A percentile compares a stretch with the other conserved stretches of the same genome.
phyloP scores from a whole-genome alignment of 2,329 filamentous ascomycete genomes.

The Claviceps capensis region DNA sequence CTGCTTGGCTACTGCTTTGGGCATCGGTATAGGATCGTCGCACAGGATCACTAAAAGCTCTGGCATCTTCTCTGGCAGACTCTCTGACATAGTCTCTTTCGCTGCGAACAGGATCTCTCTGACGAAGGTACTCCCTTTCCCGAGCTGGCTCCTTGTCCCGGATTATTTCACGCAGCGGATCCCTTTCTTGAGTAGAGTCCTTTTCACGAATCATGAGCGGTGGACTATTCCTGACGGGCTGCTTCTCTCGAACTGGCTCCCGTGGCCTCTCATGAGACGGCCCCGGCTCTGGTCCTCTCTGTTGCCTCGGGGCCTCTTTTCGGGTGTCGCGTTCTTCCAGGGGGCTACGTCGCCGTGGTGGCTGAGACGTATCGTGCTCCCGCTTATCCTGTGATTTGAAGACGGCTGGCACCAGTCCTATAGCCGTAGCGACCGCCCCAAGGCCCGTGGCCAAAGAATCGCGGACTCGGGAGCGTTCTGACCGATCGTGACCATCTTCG shows the following conservation, averaged over 20 bases:
- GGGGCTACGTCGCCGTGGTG: constrained; percentile 16
- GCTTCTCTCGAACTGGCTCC: not conserved
- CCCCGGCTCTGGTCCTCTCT: constrained; percentile 8
- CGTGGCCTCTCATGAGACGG: constrained; percentile 4
- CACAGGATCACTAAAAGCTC: constrained; percentile 14
- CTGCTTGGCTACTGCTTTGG: constrained; percentile 17
- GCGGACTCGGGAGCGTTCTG: constrained; percentile 28
- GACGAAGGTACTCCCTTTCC: constrained; percentile 5
- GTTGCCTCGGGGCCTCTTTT: constrained; percentile 7
- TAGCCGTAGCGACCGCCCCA: constrained; percentile 33
- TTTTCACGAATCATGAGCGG: constrained; percentile 3
- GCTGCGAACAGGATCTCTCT: constrained; percentile 13
- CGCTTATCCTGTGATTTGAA: constrained; percentile 26
- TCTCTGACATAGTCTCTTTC: constrained; percentile 13
- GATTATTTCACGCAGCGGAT: not conserved
- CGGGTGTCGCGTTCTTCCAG: constrained; percentile 16
- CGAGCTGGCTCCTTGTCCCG: constrained; percentile 4
- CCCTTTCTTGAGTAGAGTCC: not conserved
- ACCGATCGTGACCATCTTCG: constrained; percentile 18
- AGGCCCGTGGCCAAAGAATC: constrained; percentile 36
- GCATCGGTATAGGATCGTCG: not conserved
- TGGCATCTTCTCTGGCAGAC: constrained; percentile 19
- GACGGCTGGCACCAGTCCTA: constrained; percentile 26
- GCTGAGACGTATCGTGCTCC: constrained; percentile 18
- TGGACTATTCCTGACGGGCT: not conserved